Percentiles rank a stretch among this genome's conserved stretches.
phyloP scores from a whole-genome alignment of 2,329 filamentous ascomycete species.

The Emericellopsis cladophorae region DNA sequence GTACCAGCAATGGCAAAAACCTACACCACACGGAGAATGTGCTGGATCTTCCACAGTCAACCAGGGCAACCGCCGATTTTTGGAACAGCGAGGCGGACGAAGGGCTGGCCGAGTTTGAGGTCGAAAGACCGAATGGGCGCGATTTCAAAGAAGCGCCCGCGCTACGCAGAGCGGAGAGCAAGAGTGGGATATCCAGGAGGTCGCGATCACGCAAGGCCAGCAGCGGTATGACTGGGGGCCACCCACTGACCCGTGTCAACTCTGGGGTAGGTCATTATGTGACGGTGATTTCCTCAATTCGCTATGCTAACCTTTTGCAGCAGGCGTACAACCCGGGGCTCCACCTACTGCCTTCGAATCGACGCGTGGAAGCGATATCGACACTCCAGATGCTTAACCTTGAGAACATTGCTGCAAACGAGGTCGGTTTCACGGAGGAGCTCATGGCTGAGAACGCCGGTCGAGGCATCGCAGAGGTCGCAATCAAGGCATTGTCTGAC shows the following conservation, averaged over 20 bases:
- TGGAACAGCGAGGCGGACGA: constrained; percentile 67
- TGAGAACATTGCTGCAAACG: constrained; percentile 79
- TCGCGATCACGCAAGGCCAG: constrained; percentile 48
- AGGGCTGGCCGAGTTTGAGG: constrained; percentile 23
- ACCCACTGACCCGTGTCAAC: constrained; percentile 33
- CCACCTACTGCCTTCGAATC: constrained; percentile 40
- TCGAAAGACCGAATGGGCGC: constrained; percentile 32
- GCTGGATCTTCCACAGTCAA: constrained; percentile 44
- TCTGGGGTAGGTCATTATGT: constrained; percentile 24
- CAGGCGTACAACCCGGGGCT: constrained; percentile 30
- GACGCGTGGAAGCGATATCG: constrained; percentile 49
- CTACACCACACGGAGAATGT: constrained; percentile 88
- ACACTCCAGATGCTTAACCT: constrained; percentile 83
- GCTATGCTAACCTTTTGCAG: constrained; percentile 7
- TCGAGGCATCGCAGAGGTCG: constrained; percentile 75
- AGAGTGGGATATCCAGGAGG: constrained; percentile 31
- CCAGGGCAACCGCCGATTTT: constrained; percentile 33
- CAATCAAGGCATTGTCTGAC: constrained; percentile 54
- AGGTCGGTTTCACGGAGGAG: constrained; percentile 76
- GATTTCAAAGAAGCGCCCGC: constrained; percentile 38
- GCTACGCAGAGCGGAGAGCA: constrained; percentile 38
- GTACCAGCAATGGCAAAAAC: constrained; percentile 75
- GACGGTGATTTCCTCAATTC: background rate
- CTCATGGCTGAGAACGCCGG: constrained; percentile 89
- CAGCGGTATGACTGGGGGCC: constrained; percentile 14